Base-by-base conservation (phyloP, 176 grass and related monocot species). In the Oryza longistaminata region DNA sequence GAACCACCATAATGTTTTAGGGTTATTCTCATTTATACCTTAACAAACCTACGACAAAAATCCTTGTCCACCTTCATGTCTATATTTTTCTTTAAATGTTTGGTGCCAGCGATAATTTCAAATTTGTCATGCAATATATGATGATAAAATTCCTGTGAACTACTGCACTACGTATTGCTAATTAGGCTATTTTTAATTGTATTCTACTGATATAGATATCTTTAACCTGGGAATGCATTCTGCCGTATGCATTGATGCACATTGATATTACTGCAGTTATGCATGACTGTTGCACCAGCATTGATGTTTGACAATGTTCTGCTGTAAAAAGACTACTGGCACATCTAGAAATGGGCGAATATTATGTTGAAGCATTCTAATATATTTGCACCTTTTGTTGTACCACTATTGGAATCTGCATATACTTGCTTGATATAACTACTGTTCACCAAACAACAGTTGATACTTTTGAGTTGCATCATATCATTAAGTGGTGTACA, bases 241-340 rank as follows among this genome's bases (percentile, higher is more conserved):
- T 12, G 65, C 73, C 31, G 14, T 25, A 16, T 9, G 25, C 66
- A 64, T 65, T 81, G 39, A 2, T 52, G 39, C 67, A 78, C 80
- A 15, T 71, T 74, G 49, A 62, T 19, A 29, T 14, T 26, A 75
- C 1, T 61, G 3, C 2, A 39, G 9, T 37, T 35, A n/a, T 22
- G 9, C 11, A 25, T 29, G 22, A 15, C 22, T 86, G n/a, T 31
- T 22, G 34, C 48, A 33, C 75, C 73, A 83, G 31, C 46, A 60
- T 80, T 65, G 24, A 19, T 25, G 25, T 66, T 37, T 75, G 68
- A 74, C 22, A 64, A 45, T 81, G 17, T 37, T 85, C 0, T 81
- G 46, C 34, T 75, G 24, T 84, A 75, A 27, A 27, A 64, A 35
- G 64, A 24, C 68, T 58, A 79, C 27, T 11, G 15, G 33, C 45